Evolutionary conservation across 2,329 filamentous ascomycete species (phyloP), one percentile per base, ranked within the genome.

Genomic region (Rhynchosporium secalis): DNA sequence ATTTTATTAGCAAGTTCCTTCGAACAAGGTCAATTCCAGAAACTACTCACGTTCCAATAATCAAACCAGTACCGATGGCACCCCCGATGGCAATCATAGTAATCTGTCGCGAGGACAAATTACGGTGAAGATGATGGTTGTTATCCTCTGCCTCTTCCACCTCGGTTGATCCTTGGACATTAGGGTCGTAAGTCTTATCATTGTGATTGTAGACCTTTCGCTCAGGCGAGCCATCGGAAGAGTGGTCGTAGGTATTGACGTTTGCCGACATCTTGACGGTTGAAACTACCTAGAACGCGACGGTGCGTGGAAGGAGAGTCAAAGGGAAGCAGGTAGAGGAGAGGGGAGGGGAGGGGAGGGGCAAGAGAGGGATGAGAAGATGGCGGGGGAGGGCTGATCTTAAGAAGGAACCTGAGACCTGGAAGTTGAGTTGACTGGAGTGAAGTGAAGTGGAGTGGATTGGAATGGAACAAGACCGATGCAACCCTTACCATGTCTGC

Each of bases 1-100:
- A 43, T 12, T 43, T 6, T 51, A 60, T 71, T 54, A 68, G 61
- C 59, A 57, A 28, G 6, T 29, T 13, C 36, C 12, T 5, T 41
- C 1, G 61, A 57, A 31, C 10, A 29, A 40, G 13, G n/a, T n/a
- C 9, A 20, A 47, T 13, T 51, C 54, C n/a, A 28, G 40, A 54
- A 15, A 20, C 15, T 51, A 57, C 64, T 61, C 56, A 70, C 66
- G 83, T 86, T 65, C 88, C 88, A 71, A 91, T 87, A 69, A 91
- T 89, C 62, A 91, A 79, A 74, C 88, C 89, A 7, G 70, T 91
- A 55, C 62, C 62, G 29, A 64, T 64, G 36, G 62, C 62, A 38
- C 62, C 62, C 15, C 62, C 62, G 28, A 64, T 64, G 8, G 62
- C 62, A 10, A 64, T 64, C 62, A 64, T 64, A 47, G 62, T 64